A percentile compares a stretch with the other conserved stretches of the same genome.
Evolutionary conservation across 2,329 filamentous ascomycete species (phyloP).

Genomic region (Trichophyton mentagrophytes): DNA sequence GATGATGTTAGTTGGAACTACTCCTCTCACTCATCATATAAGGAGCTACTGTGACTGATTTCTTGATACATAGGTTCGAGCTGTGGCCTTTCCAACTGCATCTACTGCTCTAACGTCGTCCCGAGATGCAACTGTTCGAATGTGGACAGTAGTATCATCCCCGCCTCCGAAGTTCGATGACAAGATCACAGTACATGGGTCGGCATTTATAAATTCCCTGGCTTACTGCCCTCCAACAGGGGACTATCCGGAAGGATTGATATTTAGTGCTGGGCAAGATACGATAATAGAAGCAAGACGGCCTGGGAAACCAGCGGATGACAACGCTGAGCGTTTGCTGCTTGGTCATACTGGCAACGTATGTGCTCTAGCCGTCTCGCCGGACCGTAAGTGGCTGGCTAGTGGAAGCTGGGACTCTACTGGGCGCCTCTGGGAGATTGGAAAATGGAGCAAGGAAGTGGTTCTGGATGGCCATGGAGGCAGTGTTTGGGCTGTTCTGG

Average conservation of each 20-base stretch:
- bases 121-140: conserved; percentile 75
- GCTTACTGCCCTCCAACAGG: conserved; percentile 59
- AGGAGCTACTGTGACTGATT: conserved; percentile 11
- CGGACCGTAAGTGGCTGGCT: conserved; percentile 60
- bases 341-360: conserved; percentile 80
- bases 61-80: conserved; percentile 56
- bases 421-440: conserved; percentile 74
- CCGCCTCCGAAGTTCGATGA: conserved; percentile 61
- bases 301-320: conserved; percentile 51
- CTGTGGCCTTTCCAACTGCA: conserved; percentile 62
- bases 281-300: conserved; percentile 82
- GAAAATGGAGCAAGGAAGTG: conserved; percentile 66
- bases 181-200: conserved; percentile 64
- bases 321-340: conserved; percentile 73
- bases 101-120: conserved; percentile 72
- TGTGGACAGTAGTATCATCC: conserved; percentile 60
- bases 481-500: conserved; percentile 83
- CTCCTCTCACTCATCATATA: conserved; percentile 9
- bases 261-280: conserved; percentile 82
- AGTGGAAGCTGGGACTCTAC: conserved; percentile 91
- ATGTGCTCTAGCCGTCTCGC: conserved; percentile 68
- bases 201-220: conserved; percentile 77
- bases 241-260: conserved; percentile 61
- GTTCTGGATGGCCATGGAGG: conserved; percentile 64
- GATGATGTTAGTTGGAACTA: conserved; percentile 59